Conservation (phyloP, 805 yeast species). For the Suhomyces canberraensis region DNA sequence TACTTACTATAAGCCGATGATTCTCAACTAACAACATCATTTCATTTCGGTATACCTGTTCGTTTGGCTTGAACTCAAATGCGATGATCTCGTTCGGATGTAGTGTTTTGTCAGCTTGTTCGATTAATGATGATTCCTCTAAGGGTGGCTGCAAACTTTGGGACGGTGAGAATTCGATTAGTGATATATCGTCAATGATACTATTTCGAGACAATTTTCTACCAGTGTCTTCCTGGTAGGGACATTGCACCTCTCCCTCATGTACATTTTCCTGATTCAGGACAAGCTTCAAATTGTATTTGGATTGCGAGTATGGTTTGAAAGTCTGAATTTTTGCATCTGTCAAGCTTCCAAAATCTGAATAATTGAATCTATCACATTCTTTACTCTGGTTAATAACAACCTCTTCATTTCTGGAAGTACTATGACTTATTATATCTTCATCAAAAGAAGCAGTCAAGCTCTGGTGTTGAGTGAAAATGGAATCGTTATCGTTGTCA, state of each 20-base stretch:
- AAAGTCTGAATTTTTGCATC: constrained; percentile 15
- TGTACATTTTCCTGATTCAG: too few species aligned
- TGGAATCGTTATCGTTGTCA: background rate
- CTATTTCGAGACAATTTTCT: background rate
- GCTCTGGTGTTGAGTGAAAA: too few species aligned
- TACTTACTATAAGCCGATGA: constrained; percentile 18
- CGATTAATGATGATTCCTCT: background rate
- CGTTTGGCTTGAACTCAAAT: constrained; percentile 4
- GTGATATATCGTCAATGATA: background rate
- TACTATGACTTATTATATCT: constrained; percentile 15
- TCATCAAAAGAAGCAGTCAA: constrained; percentile 13
- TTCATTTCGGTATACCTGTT: constrained; percentile 18
- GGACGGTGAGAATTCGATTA: background rate
- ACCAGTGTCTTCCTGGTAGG: background rate
- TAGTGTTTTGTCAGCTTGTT: background rate
- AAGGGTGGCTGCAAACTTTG: background rate
- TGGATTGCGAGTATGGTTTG: constrained; percentile 8
- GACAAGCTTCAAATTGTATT: constrained; percentile 5
- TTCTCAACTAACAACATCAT: constrained; percentile 21
- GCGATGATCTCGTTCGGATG: background rate
- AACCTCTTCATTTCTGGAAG: constrained; percentile 11
- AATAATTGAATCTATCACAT: constrained; percentile 3
- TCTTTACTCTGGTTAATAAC: constrained; percentile 5
- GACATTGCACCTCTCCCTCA: too few species aligned
- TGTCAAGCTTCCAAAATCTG: constrained; percentile 10